Evolutionary conservation across 768 basidiomycete species (phyloP).

Genomic region (Leucocoprinus leucothites): DNA sequence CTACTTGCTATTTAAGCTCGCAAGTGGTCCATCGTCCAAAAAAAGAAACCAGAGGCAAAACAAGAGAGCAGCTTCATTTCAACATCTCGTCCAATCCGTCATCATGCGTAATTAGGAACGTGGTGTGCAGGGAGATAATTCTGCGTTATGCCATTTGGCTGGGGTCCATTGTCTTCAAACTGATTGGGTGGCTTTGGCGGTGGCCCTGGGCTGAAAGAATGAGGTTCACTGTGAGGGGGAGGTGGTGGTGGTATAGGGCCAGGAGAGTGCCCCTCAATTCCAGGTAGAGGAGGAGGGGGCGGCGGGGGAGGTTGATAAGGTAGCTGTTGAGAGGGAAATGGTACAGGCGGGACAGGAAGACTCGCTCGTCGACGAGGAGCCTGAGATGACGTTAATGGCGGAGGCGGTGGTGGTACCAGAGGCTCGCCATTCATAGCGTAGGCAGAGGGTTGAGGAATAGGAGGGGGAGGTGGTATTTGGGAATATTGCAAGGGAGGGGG

Average conservation of each 20-base stretch:
- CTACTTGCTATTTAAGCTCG: not conserved
- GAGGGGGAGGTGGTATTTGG: constrained; percentile 2
- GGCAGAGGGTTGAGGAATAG: constrained; percentile 17
- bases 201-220: constrained; percentile 15
- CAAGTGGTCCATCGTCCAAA: constrained; percentile 6
- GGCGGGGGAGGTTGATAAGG: constrained; percentile 30
- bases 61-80: not conserved
- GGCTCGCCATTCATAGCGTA: constrained; percentile 15
- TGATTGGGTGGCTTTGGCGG: constrained; percentile 38
- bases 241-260: constrained; percentile 25
- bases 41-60: not conserved
- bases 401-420: constrained; percentile 29
- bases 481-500: constrained; percentile 21
- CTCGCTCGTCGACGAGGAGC: constrained; percentile 23
- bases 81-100: not conserved
- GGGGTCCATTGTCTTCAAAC: constrained; percentile 32
- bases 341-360: constrained; percentile 48
- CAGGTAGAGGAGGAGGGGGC: constrained; percentile 28
- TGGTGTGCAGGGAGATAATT: not conserved
- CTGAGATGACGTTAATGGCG: constrained; percentile 17
- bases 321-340: constrained; percentile 35
- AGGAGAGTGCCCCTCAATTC: constrained; percentile 24
- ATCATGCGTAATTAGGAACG: constrained; percentile 5
- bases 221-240: not conserved
- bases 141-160: not conserved